phyloP scores from a whole-genome alignment of 805 yeast species.

The Pichia cabralensis region DNA sequence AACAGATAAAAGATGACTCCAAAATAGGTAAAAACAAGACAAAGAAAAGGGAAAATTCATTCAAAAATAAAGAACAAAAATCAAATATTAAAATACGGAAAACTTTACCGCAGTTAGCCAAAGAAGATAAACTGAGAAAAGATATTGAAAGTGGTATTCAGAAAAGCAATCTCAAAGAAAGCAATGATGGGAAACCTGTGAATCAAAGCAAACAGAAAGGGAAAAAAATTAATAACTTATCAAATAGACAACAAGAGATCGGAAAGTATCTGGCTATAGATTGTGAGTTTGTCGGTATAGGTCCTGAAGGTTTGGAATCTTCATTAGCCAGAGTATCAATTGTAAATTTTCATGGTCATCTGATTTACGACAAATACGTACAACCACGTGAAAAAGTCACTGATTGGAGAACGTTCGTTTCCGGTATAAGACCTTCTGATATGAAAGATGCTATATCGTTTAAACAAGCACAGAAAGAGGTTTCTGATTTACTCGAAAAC shows the following conservation, averaged over 20 bases:
- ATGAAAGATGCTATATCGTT: slow-evolving; percentile 61
- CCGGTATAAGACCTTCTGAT: slow-evolving; percentile 68
- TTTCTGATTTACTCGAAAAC: slow-evolving; percentile 41
- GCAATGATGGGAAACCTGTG: too few relatives aligned
- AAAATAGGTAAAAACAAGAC: too few relatives aligned
- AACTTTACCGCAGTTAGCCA: too few relatives aligned
- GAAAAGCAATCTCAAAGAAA: too few relatives aligned
- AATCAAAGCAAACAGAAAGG: not conserved
- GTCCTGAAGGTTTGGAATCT: slow-evolving; percentile 57
- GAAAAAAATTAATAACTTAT: not conserved
- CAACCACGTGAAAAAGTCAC: slow-evolving; percentile 66
- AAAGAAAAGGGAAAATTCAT: too few relatives aligned
- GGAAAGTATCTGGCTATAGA: slow-evolving; percentile 80
- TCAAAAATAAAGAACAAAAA: too few relatives aligned
- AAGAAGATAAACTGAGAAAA: too few relatives aligned
- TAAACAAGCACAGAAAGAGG: slow-evolving; percentile 52
- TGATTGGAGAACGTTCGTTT: slow-evolving; percentile 89
- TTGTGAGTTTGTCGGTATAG: slow-evolving; percentile 92
- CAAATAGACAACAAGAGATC: slow-evolving; percentile 23
- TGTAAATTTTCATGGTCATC: slow-evolving; percentile 72
- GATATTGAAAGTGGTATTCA: too few relatives aligned
- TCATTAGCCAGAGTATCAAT: slow-evolving; percentile 81
- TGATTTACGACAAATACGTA: slow-evolving; percentile 65
- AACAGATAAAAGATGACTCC: too few relatives aligned
- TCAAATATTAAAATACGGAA: too few relatives aligned